These are phyloP conservation scores for Linum tenue DNA, from an alignment of 345 rosid genomes.

Conservation along the genomic window DNA sequence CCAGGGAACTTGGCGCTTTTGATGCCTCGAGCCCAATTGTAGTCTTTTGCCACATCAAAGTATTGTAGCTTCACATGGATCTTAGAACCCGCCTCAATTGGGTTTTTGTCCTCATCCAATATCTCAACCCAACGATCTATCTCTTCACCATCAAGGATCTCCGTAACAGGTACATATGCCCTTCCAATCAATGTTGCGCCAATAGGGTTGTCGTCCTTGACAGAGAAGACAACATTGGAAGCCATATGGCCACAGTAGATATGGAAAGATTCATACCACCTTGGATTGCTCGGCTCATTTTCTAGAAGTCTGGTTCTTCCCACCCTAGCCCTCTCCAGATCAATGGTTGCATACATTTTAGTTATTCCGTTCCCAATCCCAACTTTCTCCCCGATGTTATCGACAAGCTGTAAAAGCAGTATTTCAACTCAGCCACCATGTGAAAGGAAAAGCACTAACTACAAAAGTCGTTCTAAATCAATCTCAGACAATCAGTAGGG, in stretches of 20 bases:
- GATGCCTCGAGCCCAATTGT: slow-evolving; percentile 58
- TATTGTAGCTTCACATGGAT: slow-evolving; percentile 86
- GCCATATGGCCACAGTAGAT: slow-evolving; percentile 89
- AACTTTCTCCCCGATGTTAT: slow-evolving; percentile 63
- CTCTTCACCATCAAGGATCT: slow-evolving; percentile 64
- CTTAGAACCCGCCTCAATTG: slow-evolving; percentile 52
- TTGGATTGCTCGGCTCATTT: slow-evolving; percentile 52
- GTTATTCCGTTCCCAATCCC: slow-evolving; percentile 76
- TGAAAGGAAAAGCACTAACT: not conserved
- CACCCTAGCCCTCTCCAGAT: slow-evolving; percentile 84
- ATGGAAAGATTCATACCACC: slow-evolving; percentile 87
- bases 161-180: slow-evolving; percentile 70
- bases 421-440: slow-evolving; percentile 11
- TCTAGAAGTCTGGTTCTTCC: slow-evolving; percentile 72
- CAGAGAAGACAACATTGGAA: slow-evolving; percentile 68
- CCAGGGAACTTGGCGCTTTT: slow-evolving; percentile 71
- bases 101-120: slow-evolving; percentile 53
- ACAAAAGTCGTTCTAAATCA: not conserved
- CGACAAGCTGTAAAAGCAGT: slow-evolving; percentile 45
- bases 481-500: not conserved
- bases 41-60: slow-evolving; percentile 62
- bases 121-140: slow-evolving; percentile 85
- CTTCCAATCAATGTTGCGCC: slow-evolving; percentile 91
- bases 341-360: slow-evolving; percentile 74
- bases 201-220: slow-evolving; percentile 80